Base-by-base conservation (phyloP, 495 filamentous ascomycete genomes). In the Aspergillus sparsus region DNA sequence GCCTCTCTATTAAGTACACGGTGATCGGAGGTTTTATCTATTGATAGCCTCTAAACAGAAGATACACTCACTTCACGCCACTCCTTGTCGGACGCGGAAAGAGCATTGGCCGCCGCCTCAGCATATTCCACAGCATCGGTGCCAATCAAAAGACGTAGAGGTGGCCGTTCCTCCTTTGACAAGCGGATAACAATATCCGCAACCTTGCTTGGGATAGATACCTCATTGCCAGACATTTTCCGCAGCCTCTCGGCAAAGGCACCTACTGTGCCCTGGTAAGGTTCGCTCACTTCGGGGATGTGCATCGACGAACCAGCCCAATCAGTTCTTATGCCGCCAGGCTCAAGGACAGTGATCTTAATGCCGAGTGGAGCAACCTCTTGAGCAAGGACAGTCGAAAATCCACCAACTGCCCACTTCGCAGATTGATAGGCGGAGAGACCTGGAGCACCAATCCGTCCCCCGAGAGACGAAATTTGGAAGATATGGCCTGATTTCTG, bases 381-480 rank as follows among this genome's bases (percentile, higher is more conserved):
- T 33, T 66, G 34, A 60, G 71, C 52, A 53, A 77, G 42, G 47
- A 62, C 52, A 59, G 63, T 57, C 63, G 76, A 64, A 65, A 79
- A 61, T 52, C 71, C 66, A 10, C 66, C 76, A 1, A 82, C 64
- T 2, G 78, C 83, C 27, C 74, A 80, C 58, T 85, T 86, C 5
- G 81, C 73, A 1, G 69, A 74, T 51, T 67, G 73, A 67, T 86
- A 86, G 16, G 79, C 47, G 21, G 70, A 73, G 57, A 66, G 66
- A 12, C 70, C 69, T 2, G 76, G 58, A 13, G 69, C 66, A 15
- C 68, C 57, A 53, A 67, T 62, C 61, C 77, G 78, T 0, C 69
- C 71, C 0, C 67, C 69, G 32, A 80, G 68, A 11, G 73, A 75
- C 9, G 77, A 78, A 16, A 83, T 68, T 36, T 62, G 59, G 49